Evolutionary conservation across 345 rosid species (phyloP), one percentile per base, ranked within the genome.

Genomic region (Iberis pinnata): DNA sequence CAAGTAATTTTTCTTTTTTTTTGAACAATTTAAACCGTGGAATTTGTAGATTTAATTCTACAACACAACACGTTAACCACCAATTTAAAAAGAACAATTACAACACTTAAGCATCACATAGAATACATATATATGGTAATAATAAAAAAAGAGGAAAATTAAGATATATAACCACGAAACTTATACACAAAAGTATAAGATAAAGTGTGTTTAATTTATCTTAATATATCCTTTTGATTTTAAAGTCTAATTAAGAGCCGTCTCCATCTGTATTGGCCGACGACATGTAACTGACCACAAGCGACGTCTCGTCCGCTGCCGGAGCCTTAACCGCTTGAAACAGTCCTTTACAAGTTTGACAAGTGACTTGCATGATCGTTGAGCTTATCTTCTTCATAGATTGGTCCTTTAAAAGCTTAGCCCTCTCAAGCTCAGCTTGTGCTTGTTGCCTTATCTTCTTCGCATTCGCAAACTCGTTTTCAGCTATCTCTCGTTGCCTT

Each of bases 261-360:
- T 83, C 95, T 25, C 89, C 90, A 56, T 82, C 90, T 1, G 90
- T 86, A 32, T 83, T 80, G 10, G 82, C 88, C 8, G 88, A 83
- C 12, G 95, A 86, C 82, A 86, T 71, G 70, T 83, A 86, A 75
- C 95, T 86, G 65, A 77, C 69, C 15, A 72, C 89, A 27, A 86
- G 73, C 9, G 90, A 83, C 16, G 83, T 82, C 65, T 86, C 95
- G 8, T 86, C 90, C 4, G 81, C 80, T 20, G 58, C 60, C 5
- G 71, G 63, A 16, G 53, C 53, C 2, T 73, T 58, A 5, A 78
- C 52, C 9, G 75, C 70, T 59, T 75, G 80, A 59, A 86, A 83
- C 18, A 74, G 85, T 12, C 70, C 79, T 73, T 83, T 83, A 68
- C 95, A 86, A 53, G 79, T 64, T 57, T 79, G 83, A 54, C 95